A percentile compares a stretch with the other conserved stretches of the same genome.
These are phyloP conservation scores for Lunularia cruciata DNA, from an alignment of 225 moss, liverwort and hornwort species.

Conservation along the genomic window DNA sequence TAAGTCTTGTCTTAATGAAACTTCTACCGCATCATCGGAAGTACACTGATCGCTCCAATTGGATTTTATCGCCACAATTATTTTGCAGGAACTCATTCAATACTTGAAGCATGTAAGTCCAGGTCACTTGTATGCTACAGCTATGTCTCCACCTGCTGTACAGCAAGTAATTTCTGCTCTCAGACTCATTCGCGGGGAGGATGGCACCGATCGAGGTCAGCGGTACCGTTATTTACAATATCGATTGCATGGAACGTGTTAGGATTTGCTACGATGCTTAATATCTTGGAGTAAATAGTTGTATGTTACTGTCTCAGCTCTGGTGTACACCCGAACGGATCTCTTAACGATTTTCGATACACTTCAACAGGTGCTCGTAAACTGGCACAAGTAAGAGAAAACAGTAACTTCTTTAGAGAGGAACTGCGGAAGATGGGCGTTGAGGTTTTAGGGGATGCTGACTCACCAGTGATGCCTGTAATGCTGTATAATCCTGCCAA, in stretches of 20 bases:
- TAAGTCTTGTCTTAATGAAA: background rate
- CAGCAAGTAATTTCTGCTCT: conserved; percentile 96
- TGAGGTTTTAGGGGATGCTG: conserved; percentile 85
- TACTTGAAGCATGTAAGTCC: conserved; percentile 72
- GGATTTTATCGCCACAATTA: background rate
- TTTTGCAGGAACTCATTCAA: conserved; percentile 68
- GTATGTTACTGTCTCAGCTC: background rate
- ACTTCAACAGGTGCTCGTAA: conserved; percentile 68
- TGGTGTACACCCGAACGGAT: background rate
- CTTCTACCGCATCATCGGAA: too few relatives aligned
- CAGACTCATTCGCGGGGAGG: conserved; percentile 74
- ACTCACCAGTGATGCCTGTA: conserved; percentile 96
- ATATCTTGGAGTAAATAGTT: background rate
- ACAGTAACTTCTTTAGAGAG: conserved; percentile 83
- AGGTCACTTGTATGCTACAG: conserved; percentile 84
- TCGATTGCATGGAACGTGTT: background rate
- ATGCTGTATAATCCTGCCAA: conserved; percentile 99
- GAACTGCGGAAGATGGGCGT: conserved; percentile 89
- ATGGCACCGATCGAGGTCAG: conserved; percentile 80
- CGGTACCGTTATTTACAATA: conserved; percentile 1
- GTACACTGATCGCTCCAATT: too few relatives aligned
- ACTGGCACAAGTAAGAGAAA: conserved; percentile 75
- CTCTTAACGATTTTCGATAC: background rate
- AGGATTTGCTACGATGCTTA: background rate
- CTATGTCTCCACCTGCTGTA: conserved; percentile 93